phyloP scores from a whole-genome alignment of 495 filamentous ascomycete species.

The Aspergillus egyptiacus region DNA sequence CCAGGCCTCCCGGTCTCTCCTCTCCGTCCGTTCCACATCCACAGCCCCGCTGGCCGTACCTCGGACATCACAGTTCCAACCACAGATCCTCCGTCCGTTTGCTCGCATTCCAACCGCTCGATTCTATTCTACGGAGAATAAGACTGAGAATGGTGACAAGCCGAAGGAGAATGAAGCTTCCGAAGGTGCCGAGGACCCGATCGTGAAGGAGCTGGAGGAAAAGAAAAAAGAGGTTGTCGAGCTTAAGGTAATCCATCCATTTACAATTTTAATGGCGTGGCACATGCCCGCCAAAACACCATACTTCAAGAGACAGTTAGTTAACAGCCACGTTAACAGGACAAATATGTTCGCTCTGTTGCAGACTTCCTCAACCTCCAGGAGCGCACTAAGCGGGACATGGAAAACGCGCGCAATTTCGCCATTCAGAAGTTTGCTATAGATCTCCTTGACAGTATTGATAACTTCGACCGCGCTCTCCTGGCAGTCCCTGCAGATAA shows the following conservation, averaged over 20 bases:
- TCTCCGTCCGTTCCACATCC: slow-evolving; percentile 30
- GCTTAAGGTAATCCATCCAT: slow-evolving; percentile 62
- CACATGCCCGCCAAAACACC: not conserved
- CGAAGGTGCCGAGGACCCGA: slow-evolving; percentile 44
- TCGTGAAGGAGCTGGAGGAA: slow-evolving; percentile 65
- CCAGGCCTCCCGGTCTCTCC: slow-evolving; percentile 36
- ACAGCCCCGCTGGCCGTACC: slow-evolving; percentile 31
- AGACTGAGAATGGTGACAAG: slow-evolving; percentile 30
- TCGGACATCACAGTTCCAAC: slow-evolving; percentile 35
- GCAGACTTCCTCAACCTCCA: slow-evolving; percentile 97
- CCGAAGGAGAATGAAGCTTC: slow-evolving; percentile 24
- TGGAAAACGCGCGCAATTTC: slow-evolving; percentile 79
- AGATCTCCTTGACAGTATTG: slow-evolving; percentile 88
- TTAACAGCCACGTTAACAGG: slow-evolving; percentile 45
- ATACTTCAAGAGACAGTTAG: not conserved
- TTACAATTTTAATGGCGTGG: not conserved
- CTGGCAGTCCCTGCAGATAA: slow-evolving; percentile 67
- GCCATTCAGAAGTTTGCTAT: slow-evolving; percentile 92
- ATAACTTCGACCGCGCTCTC: slow-evolving; percentile 94
- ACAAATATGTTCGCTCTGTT: slow-evolving; percentile 85
- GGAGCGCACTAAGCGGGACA: slow-evolving; percentile 86
- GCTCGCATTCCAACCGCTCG: slow-evolving; percentile 26
- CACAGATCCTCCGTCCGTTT: slow-evolving; percentile 30
- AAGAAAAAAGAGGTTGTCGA: slow-evolving; percentile 80
- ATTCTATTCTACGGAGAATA: slow-evolving; percentile 42